Percentiles rank a stretch among this genome's conserved stretches.
Conservation (phyloP, 441 rosid genomes). For the Jatropha multifida region DNA sequence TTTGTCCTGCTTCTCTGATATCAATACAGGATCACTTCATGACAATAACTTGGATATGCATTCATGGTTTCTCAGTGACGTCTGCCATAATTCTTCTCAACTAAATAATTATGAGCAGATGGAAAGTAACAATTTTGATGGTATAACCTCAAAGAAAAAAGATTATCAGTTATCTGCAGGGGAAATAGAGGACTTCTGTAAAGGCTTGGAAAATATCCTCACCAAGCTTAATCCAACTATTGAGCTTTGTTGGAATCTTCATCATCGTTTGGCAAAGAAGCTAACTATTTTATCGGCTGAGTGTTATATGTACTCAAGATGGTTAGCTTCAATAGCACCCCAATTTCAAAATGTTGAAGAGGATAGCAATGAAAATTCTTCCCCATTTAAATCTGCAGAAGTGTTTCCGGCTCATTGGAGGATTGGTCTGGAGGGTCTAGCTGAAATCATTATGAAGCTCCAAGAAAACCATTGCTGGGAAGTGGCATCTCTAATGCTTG, state of each 20-base stretch:
- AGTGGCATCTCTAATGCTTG: constrained; percentile 63
- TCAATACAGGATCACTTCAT: constrained; percentile 22
- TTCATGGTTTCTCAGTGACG: constrained; percentile 55
- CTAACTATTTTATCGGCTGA: constrained; percentile 54
- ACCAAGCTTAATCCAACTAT: constrained; percentile 51
- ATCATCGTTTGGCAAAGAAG: constrained; percentile 58
- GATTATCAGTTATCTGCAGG: constrained; percentile 38
- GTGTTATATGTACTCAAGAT: constrained; percentile 58
- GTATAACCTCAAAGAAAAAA: constrained; percentile 28
- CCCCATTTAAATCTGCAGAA: constrained; percentile 36
- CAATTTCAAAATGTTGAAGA: constrained; percentile 39
- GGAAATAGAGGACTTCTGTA: constrained; percentile 54
- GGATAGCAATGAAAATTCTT: constrained; percentile 33
- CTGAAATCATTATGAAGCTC: constrained; percentile 43
- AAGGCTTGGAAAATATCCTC: constrained; percentile 51
- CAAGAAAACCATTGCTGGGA: constrained; percentile 72
- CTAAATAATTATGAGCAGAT: constrained; percentile 35
- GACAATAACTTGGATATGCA: constrained; percentile 31
- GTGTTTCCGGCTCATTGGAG: constrained; percentile 44
- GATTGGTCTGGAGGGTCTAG: constrained; percentile 57
- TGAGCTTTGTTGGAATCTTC: constrained; percentile 70
- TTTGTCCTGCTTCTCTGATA: constrained; percentile 32
- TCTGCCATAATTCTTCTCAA: constrained; percentile 25
- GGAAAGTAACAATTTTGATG: constrained; percentile 31
- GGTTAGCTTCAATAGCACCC: constrained; percentile 47